Evolutionary conservation across 352 stramenopile species (phyloP), one percentile per base, ranked within the genome.

Genomic region (Pythium biforme): DNA sequence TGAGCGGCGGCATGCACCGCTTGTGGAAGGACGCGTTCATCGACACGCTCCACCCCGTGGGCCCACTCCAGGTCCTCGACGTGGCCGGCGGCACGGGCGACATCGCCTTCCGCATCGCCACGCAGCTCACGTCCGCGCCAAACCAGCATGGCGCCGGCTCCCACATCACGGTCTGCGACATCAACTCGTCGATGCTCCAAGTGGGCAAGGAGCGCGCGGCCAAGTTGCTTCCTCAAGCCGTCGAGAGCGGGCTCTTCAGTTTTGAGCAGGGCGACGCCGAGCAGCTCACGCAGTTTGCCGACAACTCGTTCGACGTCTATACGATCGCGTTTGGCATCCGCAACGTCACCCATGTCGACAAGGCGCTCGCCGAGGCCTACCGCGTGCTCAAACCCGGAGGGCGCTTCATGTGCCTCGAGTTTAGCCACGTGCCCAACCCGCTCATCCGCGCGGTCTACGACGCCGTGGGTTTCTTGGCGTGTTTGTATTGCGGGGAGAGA

Each of bases 301-400:
- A 96, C 70, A 88, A 98, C 72, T 91, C 86, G 40, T 99, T 99
- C 72, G 97, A 99, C 76, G 79, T 98, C 23, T 99, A 99, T 72
- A 99, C 97, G 17, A 99, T 99, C 72, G 95, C 97, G 5, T 99
- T 99, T 79, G 97, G 97, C 23, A 96, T 99, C 61, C 84, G 97
- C 20, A 99, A 99, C 75, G 95, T 98, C 25, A 99, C 97, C 5
- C 92, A 99, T 79, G 92, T 99, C 6, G 94, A 98, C 74, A 85
- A 86, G 45, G 91, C 95, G n/a, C 76, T 99, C 12, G 55, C 76
- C 40, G 97, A 99, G 71, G 97, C 97, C 26, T 92, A 94, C 59
- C 85, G 97, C 55, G 96, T 99, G 37, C 81, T 99, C 26, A 97
- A 97, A 66, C 96, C 88, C 23, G 96, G 96, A 50, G 96, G 96